phyloP scores from a whole-genome alignment of 208 protist genomes.

The Wallacemonas sp. region DNA sequence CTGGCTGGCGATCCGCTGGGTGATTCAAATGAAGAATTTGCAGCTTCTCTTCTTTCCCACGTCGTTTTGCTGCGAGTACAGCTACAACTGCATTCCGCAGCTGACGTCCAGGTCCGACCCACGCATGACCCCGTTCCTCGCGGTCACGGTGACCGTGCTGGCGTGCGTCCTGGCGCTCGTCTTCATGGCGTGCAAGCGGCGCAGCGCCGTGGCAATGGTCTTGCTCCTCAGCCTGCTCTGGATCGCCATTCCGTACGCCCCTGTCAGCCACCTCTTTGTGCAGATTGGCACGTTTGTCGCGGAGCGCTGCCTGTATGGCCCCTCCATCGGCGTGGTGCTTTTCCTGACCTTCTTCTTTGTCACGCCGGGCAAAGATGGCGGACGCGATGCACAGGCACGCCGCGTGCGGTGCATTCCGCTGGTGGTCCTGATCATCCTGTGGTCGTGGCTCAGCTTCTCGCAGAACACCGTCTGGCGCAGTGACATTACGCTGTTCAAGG shows the following conservation, averaged over 20 bases:
- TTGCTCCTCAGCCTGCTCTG: constrained; percentile 44
- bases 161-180: constrained; percentile 2
- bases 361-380: background rate
- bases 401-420: constrained; percentile 16
- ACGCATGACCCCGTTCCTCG: constrained; percentile 32
- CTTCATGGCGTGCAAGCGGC: constrained; percentile 23
- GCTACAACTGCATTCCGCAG: constrained; percentile 86
- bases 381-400: background rate
- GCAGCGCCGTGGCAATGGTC: constrained; percentile 20
- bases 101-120: constrained; percentile 41
- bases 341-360: constrained; percentile 25
- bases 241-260: constrained; percentile 73
- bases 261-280: constrained; percentile 86
- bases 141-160: constrained; percentile 19
- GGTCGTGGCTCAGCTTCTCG: constrained; percentile 21
- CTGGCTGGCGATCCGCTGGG: constrained; percentile 52
- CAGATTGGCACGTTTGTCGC: constrained; percentile 81
- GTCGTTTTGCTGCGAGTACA: constrained; percentile 88
- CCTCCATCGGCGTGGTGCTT: constrained; percentile 63
- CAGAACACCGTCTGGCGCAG: constrained; percentile 48
- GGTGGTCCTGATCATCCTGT: constrained; percentile 25
- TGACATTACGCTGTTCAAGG: constrained; percentile 48
- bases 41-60: constrained; percentile 82
- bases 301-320: constrained; percentile 89
- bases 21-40: constrained; percentile 83